Evolutionary conservation across 306 rosid genomes (phyloP).

Genomic region (Dalbergia cochinchinensis): DNA sequence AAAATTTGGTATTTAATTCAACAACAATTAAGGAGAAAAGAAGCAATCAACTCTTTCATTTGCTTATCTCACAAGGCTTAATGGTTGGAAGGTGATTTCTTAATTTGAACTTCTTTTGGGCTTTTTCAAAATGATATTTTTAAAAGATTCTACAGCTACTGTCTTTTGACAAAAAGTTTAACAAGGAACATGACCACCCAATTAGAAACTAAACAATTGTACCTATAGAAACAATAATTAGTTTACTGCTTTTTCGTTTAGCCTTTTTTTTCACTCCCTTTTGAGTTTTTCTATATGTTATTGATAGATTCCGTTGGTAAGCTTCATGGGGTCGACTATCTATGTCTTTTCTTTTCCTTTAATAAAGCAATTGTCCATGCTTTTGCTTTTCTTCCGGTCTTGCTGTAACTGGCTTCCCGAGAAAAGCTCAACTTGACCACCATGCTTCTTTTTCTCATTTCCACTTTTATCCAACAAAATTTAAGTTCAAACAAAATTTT

Average conservation of each 20-base stretch:
- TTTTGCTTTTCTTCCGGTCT: slow-evolving; percentile 37
- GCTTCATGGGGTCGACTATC: slow-evolving; percentile 52
- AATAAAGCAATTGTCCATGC: slow-evolving; percentile 48
- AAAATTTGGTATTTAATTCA: slow-evolving; percentile 21
- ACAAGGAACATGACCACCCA: not conserved
- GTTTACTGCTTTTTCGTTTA: slow-evolving; percentile 40
- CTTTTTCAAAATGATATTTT: slow-evolving; percentile 18
- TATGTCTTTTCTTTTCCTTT: slow-evolving; percentile 45
- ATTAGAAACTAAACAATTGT: not conserved
- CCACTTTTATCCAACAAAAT: not conserved
- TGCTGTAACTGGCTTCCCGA: slow-evolving; percentile 43
- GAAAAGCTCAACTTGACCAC: slow-evolving; percentile 21
- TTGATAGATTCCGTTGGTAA: slow-evolving; percentile 56
- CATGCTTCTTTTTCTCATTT: slow-evolving; percentile 25
- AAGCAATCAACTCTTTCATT: slow-evolving; percentile 15
- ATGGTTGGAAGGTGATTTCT: slow-evolving; percentile 30
- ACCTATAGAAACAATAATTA: slow-evolving; percentile 43
- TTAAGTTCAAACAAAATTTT: not conserved
- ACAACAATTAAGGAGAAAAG: slow-evolving; percentile 32
- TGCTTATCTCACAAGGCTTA: slow-evolving; percentile 4
- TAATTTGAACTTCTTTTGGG: slow-evolving; percentile 5
- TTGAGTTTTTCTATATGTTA: slow-evolving; percentile 42
- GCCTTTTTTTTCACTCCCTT: slow-evolving; percentile 8
- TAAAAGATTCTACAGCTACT: not conserved
- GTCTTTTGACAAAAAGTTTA: slow-evolving; percentile 28